These are phyloP conservation scores for Geotrichum phurueaensis DNA, from an alignment of 1,139 yeast genomes.

Conservation along the genomic window DNA sequence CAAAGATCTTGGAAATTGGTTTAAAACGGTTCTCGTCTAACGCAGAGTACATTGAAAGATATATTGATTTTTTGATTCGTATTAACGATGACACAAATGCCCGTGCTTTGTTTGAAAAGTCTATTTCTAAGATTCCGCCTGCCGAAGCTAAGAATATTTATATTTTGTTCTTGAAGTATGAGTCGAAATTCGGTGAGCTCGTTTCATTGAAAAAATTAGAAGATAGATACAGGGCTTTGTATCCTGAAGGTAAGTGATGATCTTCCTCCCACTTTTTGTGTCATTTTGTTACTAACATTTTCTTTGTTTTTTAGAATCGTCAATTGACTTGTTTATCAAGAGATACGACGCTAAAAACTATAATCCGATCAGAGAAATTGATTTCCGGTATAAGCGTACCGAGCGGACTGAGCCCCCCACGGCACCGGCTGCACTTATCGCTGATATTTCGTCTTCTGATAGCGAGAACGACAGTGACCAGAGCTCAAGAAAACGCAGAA, in stretches of 20 bases:
- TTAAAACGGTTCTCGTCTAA: constrained; percentile 48
- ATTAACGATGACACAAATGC: constrained; percentile 76
- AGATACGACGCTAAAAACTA: constrained; percentile 41
- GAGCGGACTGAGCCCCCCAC: background rate
- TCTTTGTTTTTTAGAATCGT: constrained; percentile 17
- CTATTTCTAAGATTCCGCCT: constrained; percentile 42
- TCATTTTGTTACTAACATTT: background rate
- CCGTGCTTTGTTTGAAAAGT: constrained; percentile 72
- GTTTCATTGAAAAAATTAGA: constrained; percentile 63
- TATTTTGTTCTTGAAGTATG: constrained; percentile 48
- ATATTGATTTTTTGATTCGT: constrained; percentile 65
- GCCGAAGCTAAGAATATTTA: constrained; percentile 41
- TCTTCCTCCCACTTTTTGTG: background rate
- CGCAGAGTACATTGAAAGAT: constrained; percentile 60
- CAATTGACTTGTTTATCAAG: constrained; percentile 28
- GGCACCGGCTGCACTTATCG: constrained; percentile 1
- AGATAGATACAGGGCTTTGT: constrained; percentile 56
- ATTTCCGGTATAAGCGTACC: constrained; percentile 27
- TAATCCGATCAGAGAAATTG: constrained; percentile 45
- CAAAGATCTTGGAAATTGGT: constrained; percentile 75
- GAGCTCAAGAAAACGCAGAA: constrained; percentile 8
- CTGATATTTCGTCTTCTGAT: constrained; percentile 6
- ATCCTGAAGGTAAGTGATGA: constrained; percentile 42
- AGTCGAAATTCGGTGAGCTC: constrained; percentile 57
- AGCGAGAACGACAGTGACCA: background rate